Evolutionary conservation across 768 basidiomycete species (phyloP), one percentile per base, ranked within the genome.

Genomic region (Rhizopogon vulgaris): DNA sequence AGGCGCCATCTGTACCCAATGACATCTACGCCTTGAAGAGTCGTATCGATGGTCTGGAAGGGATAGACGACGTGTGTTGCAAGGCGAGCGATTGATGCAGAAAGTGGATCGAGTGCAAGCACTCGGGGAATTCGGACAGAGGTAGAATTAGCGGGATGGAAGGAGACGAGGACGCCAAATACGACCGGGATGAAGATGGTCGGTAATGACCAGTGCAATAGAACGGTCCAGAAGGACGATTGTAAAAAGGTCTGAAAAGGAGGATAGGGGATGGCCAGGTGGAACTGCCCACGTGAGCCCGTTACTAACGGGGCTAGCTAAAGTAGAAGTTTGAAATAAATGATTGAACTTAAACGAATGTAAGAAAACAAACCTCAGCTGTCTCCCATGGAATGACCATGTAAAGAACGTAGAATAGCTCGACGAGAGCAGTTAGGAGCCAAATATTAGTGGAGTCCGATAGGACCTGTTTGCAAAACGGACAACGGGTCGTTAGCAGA

Each of bases 391-490:
- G 83, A 46, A 83, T 71, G 22, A 83, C 69, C 11, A 63, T 66
- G 42, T 69, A 71, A 14, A 85, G 58, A 37, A 87, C 70, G 55
- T 77, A 79, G 1, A 79, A 17, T 6, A 85, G 61, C 61, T 87
- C 86, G 15, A 74, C 56, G 8, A 81, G 48, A 6, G 77, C 73
- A 0, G 81, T 82, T 39, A 82, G 54, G 17, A 73, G 71, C 72
- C 78, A 82, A 40, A 87, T 80, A 52, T 83, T 82, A 36, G 71
- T 72, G 1, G 85, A 80, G 56, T 79, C 80, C n/a, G 86, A 87
- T 9, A 86, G 70, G 49, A 79, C 78, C 85, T 75, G 39, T 8
- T 18, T 22, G 22, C 22, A 22, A 22, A 22, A 22, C 3, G 22
- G 3, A 48, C n/a, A 39, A 52, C 51, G 41, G 38, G 27, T 25